Base-by-base conservation (phyloP, 306 rosid genomes). In the Acacia melanoxylon region DNA sequence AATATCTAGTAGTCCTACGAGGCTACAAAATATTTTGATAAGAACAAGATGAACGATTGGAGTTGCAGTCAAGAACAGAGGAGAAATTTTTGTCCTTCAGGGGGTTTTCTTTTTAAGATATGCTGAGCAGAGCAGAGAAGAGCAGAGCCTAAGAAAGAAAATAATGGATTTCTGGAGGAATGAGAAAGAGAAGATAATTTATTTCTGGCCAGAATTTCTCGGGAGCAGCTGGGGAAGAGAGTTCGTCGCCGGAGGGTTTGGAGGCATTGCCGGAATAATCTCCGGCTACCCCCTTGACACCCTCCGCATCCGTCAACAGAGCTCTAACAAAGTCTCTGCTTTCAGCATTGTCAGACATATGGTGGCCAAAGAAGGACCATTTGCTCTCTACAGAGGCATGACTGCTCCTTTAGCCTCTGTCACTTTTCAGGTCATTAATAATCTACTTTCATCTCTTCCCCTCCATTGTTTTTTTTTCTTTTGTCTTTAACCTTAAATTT, bases 271-370 rank as follows among this genome's bases (percentile, higher is more conserved):
- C 35, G 98, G 98, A 52, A 46, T 95, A 7, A 14, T 95, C 49
- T 89, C 97, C 9, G 98, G 99, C 51, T 90, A 92, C 71, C 99
- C 97, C 2, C 89, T 95, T 10, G 98, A 95, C 76, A 95, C 99
- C 10, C 85, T 95, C 15, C 84, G 97, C 0, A 40, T 95, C 74
- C 84, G 85, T 61, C 93, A 89, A 49, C 98, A 95, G 24, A 51
- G 76, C 80, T 81, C 93, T 1, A 69, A 56, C 41, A 75, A 84
- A 16, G 93, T 88, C 29, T 92, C 97, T 51, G 94, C 97, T 15
- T 79, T 81, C 74, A 29, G 6, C 71, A 89, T 95, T 77, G 83
- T 93, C 22, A 88, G 87, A 41, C 83, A 91, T 13, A 84, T 91
- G 44, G 75, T 93, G 14, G 52, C 85, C 25, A 78, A 72, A 9